A percentile compares a stretch with the other conserved stretches of the same genome.
These are phyloP conservation scores for Dendrostoma leiphaemia DNA, from an alignment of 2,329 filamentous ascomycete species.

Conservation along the genomic window DNA sequence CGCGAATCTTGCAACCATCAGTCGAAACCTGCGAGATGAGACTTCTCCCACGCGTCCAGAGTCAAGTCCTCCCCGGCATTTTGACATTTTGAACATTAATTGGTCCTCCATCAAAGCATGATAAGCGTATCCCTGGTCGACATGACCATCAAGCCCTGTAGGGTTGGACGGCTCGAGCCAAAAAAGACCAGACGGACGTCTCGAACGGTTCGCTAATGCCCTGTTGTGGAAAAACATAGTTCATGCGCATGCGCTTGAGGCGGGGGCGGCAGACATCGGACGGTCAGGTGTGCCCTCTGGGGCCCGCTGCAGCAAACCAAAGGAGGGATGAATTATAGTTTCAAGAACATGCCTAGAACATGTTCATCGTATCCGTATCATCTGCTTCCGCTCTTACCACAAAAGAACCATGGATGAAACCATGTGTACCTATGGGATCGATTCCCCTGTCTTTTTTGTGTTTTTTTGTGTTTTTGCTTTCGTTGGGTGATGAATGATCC, in stretches of 20 bases:
- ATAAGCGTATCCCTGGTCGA: slow-evolving; percentile 2
- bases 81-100: neutral
- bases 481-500: neutral
- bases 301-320: neutral
- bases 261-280: neutral
- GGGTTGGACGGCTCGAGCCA: neutral
- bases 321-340: too few relatives aligned
- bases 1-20: neutral
- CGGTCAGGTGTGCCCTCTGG: too few relatives aligned
- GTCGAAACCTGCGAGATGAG: neutral
- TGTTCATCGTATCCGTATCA: neutral
- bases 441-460: too few relatives aligned
- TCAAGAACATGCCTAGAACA: neutral
- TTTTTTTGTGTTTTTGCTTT: too few relatives aligned
- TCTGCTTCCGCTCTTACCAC: neutral
- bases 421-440: too few relatives aligned
- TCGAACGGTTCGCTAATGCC: slow-evolving; percentile 6
- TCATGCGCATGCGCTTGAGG: neutral
- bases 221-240: neutral
- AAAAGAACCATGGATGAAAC: neutral
- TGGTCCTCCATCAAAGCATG: neutral
- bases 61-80: neutral
- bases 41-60: neutral
- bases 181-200: slow-evolving; percentile 7
- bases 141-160: neutral